These are phyloP conservation scores for Zygosaccharomyces pseudobailii DNA, from an alignment of 1,139 yeast species.

Conservation along the genomic window DNA sequence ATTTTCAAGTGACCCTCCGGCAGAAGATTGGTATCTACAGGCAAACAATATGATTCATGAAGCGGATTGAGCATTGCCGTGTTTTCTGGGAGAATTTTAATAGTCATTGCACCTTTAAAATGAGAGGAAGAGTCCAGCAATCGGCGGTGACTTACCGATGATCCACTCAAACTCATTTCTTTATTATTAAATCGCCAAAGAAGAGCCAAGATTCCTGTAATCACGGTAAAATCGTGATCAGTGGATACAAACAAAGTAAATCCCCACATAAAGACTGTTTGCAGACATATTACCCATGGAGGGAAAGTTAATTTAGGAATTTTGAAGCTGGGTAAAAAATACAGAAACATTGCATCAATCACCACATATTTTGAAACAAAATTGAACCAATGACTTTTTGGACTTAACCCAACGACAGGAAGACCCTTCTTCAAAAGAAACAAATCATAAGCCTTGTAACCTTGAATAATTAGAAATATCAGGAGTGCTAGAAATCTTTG, in stretches of 20 bases:
- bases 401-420: constrained; percentile 30
- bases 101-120: constrained; percentile 79
- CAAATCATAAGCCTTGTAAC: constrained; percentile 76
- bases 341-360: constrained; percentile 68
- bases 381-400: constrained; percentile 48
- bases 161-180: constrained; percentile 68
- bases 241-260: constrained; percentile 38
- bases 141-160: constrained; percentile 37
- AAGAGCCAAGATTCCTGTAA: constrained; percentile 42
- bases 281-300: constrained; percentile 35
- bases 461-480: constrained; percentile 65
- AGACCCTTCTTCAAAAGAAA: constrained; percentile 36
- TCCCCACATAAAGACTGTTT: constrained; percentile 34
- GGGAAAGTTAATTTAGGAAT: constrained; percentile 67
- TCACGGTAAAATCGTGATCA: constrained; percentile 44
- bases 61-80: constrained; percentile 81
- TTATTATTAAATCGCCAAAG: constrained; percentile 50
- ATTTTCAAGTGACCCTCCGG: constrained; percentile 39
- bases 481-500: constrained; percentile 67
- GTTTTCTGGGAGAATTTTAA: constrained; percentile 87
- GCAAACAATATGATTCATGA: constrained; percentile 59
- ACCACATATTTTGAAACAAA: constrained; percentile 67
- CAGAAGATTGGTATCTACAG: constrained; percentile 35
- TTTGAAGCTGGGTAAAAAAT: constrained; percentile 65
- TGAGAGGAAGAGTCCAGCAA: constrained; percentile 63